Evolutionary conservation across 2,329 filamentous ascomycete genomes (phyloP).

Genomic region (Lachnellula subtilissima): DNA sequence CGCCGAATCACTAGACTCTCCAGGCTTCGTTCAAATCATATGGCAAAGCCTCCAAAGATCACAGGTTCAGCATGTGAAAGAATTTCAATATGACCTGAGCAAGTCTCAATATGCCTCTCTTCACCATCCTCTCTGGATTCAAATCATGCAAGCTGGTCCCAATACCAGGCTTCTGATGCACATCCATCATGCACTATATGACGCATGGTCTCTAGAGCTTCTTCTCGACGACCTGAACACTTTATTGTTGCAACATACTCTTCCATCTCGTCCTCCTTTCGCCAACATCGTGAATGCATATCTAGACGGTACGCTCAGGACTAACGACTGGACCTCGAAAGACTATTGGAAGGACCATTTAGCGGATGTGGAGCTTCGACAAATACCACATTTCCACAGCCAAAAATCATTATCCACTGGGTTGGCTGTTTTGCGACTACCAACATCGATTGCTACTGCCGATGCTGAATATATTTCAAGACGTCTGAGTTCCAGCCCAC

Average conservation of each 20-base stretch:
- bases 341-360: conserved; percentile 70
- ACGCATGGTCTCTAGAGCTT: conserved; percentile 88
- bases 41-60: conserved; percentile 48
- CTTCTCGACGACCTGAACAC: conserved; percentile 61
- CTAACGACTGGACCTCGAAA: conserved; percentile 39
- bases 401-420: conserved; percentile 24
- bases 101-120: conserved; percentile 35
- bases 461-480: conserved; percentile 24
- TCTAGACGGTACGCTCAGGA: conserved; percentile 21
- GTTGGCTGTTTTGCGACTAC: conserved; percentile 27
- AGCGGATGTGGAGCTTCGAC: conserved; percentile 46
- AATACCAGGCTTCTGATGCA: conserved; percentile 35
- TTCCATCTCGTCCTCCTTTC: conserved; percentile 51
- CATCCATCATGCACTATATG: conserved; percentile 81
- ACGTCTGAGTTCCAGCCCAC: conserved; percentile 43
- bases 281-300: conserved; percentile 51
- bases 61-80: conserved; percentile 35
- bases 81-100: conserved; percentile 37
- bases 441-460: conserved; percentile 30
- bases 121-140: conserved; percentile 54
- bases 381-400: conserved; percentile 56
- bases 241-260: conserved; percentile 30
- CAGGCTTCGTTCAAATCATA: conserved; percentile 57
- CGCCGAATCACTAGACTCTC: conserved; percentile 38
- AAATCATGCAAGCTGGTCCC: conserved; percentile 39